These are phyloP conservation scores for Aphanoascus verrucosus DNA, from an alignment of 2,329 filamentous ascomycete species.

Conservation along the genomic window DNA sequence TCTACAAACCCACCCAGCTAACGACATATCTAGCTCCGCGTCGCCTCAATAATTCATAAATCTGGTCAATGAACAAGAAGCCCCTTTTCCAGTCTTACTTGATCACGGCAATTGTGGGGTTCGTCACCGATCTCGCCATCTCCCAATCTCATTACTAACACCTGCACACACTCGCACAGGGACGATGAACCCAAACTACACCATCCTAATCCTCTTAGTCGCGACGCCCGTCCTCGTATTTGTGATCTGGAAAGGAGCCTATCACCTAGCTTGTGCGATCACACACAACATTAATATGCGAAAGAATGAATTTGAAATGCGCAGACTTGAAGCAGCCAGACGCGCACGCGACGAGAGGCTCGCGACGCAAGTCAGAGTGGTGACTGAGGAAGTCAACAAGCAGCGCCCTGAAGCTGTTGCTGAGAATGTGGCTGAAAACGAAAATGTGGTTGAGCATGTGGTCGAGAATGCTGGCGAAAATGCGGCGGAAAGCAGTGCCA, in stretches of 20 bases:
- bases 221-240: constrained; percentile 19
- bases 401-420: neutral
- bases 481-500: neutral
- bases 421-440: neutral
- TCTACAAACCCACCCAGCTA: no score
- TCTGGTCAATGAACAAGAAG: neutral
- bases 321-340: constrained; percentile 17
- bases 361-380: neutral
- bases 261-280: constrained; percentile 13
- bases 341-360: constrained; percentile 1
- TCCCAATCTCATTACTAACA: neutral
- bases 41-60: neutral
- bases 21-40: neutral
- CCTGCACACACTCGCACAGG: neutral
- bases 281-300: constrained; percentile 8
- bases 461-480: neutral
- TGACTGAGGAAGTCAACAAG: neutral
- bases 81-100: neutral
- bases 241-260: constrained; percentile 18
- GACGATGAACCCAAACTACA: constrained; percentile 19
- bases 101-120: neutral
- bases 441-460: neutral
- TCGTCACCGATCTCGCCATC: neutral
- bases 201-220: constrained; percentile 21
- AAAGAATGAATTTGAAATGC: constrained; percentile 17